phyloP scores from a whole-genome alignment of 768 basidiomycete genomes.

The Candolleomyces eurysporus region DNA sequence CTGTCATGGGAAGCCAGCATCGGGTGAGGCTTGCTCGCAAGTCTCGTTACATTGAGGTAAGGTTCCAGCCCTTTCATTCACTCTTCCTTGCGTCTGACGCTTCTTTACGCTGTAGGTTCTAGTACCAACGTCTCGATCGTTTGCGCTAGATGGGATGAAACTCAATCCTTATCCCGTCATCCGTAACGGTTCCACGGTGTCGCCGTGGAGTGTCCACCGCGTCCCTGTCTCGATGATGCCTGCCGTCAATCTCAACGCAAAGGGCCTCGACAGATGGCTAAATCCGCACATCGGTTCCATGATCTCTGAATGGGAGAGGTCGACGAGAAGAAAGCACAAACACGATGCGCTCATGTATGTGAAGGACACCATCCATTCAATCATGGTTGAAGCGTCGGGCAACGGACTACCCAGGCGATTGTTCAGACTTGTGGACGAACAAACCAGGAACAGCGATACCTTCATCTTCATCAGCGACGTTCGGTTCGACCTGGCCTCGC shows the following conservation, averaged over 20 bases:
- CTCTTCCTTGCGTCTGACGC: constrained; percentile 15
- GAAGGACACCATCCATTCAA: constrained; percentile 26
- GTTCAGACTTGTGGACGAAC: constrained; percentile 1
- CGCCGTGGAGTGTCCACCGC: constrained; percentile 37
- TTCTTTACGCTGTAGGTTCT: constrained; percentile 24
- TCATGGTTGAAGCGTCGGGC: not conserved
- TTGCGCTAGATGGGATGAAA: constrained; percentile 6
- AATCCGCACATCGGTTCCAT: constrained; percentile 23
- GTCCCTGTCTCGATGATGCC: constrained; percentile 36
- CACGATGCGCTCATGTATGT: constrained; percentile 23
- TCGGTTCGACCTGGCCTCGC: constrained; percentile 45
- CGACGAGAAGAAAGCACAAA: constrained; percentile 15
- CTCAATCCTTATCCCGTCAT: constrained; percentile 18
- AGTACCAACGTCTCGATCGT: constrained; percentile 16
- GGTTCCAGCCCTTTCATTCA: constrained; percentile 12
- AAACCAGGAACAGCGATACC: constrained; percentile 22
- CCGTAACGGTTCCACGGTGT: not conserved
- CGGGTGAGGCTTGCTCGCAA: constrained; percentile 49
- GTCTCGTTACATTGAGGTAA: constrained; percentile 47
- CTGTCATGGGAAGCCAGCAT: constrained; percentile 5
- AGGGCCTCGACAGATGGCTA: constrained; percentile 26
- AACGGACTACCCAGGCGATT: not conserved
- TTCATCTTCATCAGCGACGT: constrained; percentile 47
- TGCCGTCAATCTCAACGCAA: constrained; percentile 20
- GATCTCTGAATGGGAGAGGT: constrained; percentile 26